These are phyloP conservation scores for Cladosporium sp. DNA, from an alignment of 2,329 filamentous ascomycete genomes.

Conservation along the genomic window DNA sequence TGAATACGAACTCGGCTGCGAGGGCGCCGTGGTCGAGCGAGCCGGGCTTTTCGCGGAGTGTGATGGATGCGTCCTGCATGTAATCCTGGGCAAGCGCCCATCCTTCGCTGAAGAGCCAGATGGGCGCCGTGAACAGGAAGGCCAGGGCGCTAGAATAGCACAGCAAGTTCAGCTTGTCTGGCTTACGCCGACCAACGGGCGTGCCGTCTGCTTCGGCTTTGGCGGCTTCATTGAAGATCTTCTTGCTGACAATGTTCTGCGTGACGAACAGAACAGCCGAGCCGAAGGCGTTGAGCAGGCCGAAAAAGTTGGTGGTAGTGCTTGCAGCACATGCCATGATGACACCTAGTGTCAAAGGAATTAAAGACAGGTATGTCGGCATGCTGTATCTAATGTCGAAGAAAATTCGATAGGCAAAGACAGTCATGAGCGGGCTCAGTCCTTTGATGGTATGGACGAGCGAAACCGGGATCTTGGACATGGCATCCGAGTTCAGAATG, in stretches of 20 bases:
- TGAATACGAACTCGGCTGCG: conserved; percentile 87
- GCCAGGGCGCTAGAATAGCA: conserved; percentile 96
- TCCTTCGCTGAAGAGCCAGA: conserved; percentile 93
- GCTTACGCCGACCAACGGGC: conserved; percentile 64
- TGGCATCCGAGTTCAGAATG: conserved; percentile 89
- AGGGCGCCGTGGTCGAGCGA: conserved; percentile 61
- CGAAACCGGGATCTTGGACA: conserved; percentile 90
- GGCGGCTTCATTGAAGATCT: conserved; percentile 91
- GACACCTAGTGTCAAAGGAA: conserved; percentile 87
- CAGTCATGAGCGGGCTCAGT: conserved; percentile 90
- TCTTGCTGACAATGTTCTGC: conserved; percentile 98
- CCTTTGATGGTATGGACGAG: conserved; percentile 98
- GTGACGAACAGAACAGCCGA: conserved; percentile 95
- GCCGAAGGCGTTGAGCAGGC: conserved; percentile 82
- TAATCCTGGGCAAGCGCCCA: conserved; percentile 73
- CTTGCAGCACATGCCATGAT: conserved; percentile 93
- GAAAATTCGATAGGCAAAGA: conserved; percentile 84
- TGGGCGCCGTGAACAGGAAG: conserved; percentile 79
- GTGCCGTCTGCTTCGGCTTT: conserved; percentile 73
- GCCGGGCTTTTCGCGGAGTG: conserved; percentile 71
- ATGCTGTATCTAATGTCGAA: conserved; percentile 84
- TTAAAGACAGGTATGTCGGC: conserved; percentile 72
- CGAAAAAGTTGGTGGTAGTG: conserved; percentile 83
- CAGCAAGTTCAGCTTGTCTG: conserved; percentile 94
- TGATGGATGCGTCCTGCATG: conserved; percentile 73